phyloP scores from a whole-genome alignment of 495 filamentous ascomycete species.

The Trichoderma orchidacearum region DNA sequence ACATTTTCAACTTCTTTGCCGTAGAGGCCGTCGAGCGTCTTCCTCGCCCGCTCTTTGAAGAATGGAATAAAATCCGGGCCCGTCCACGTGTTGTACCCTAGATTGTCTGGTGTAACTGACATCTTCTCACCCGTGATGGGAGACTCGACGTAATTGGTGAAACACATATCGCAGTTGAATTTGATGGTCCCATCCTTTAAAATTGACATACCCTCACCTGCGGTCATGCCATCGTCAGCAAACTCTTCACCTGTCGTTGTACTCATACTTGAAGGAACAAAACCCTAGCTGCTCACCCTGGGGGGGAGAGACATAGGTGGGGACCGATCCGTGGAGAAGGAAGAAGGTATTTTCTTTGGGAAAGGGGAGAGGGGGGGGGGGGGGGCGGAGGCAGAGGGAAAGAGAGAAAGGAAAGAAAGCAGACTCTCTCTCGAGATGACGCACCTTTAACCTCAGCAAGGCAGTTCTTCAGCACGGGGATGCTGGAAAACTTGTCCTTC shows the following conservation, averaged over 20 bases:
- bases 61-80: constrained; percentile 8
- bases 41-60: constrained; percentile 6
- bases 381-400: neutral
- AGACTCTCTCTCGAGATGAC: neutral
- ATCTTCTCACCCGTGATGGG: constrained; percentile 7
- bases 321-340: too few species aligned
- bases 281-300: neutral
- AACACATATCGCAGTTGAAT: constrained; percentile 20
- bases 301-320: too few species aligned
- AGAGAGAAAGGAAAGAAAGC: neutral
- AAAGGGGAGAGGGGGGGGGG: neutral
- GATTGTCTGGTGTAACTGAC: constrained; percentile 6
- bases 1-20: constrained; percentile 6
- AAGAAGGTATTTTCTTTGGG: neutral
- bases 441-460: constrained; percentile 8
- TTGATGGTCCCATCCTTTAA: constrained; percentile 8
- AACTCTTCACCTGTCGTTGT: neutral
- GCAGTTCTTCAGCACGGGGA: constrained; percentile 12
- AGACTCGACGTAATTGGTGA: constrained; percentile 7
- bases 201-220: constrained; percentile 15
- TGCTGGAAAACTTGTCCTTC: constrained; percentile 12
- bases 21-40: constrained; percentile 5
- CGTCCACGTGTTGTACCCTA: constrained; percentile 7
- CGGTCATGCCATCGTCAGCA: constrained; percentile 1
- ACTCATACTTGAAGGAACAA: neutral